These are phyloP conservation scores for Irpex sp. DNA, from an alignment of 1,284 basidiomycete species.

Conservation along the genomic window DNA sequence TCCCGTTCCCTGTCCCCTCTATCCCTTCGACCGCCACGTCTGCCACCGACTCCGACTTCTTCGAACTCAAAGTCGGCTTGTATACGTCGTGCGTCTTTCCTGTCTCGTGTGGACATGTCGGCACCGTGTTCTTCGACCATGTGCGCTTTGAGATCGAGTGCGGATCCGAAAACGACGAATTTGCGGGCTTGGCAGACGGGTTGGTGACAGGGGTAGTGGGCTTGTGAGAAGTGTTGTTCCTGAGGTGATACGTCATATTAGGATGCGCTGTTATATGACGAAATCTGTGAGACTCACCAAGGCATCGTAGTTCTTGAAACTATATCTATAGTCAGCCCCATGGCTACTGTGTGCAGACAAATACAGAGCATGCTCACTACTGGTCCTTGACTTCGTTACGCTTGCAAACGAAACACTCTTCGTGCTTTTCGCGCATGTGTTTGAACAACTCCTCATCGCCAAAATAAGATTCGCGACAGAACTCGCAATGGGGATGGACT, in stretches of 20 bases:
- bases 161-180: slow-evolving; percentile 91
- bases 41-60: slow-evolving; percentile 41
- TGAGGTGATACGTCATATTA: slow-evolving; percentile 21
- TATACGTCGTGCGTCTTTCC: slow-evolving; percentile 75
- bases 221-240: slow-evolving; percentile 69
- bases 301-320: slow-evolving; percentile 76
- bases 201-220: slow-evolving; percentile 80
- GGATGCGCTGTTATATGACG: not conserved
- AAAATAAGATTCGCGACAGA: slow-evolving; percentile 91
- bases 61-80: slow-evolving; percentile 81
- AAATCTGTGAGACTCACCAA: slow-evolving; percentile 45
- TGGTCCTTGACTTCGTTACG: slow-evolving; percentile 75
- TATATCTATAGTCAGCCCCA: slow-evolving; percentile 24
- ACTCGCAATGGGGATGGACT: slow-evolving; percentile 84
- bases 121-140: slow-evolving; percentile 85
- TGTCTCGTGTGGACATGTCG: slow-evolving; percentile 77
- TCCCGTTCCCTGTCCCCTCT: slow-evolving; percentile 45
- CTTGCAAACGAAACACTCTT: slow-evolving; percentile 96
- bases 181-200: slow-evolving; percentile 79
- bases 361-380: slow-evolving; percentile 61
- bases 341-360: no score
- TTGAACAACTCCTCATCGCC: slow-evolving; percentile 89
- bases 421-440: slow-evolving; percentile 93
- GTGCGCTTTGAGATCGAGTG: slow-evolving; percentile 90
- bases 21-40: slow-evolving; percentile 36